Evolutionary conservation across 176 grass and related monocot genomes (phyloP), one percentile per base, ranked within the genome.

Genomic region (Ensete glaucum): DNA sequence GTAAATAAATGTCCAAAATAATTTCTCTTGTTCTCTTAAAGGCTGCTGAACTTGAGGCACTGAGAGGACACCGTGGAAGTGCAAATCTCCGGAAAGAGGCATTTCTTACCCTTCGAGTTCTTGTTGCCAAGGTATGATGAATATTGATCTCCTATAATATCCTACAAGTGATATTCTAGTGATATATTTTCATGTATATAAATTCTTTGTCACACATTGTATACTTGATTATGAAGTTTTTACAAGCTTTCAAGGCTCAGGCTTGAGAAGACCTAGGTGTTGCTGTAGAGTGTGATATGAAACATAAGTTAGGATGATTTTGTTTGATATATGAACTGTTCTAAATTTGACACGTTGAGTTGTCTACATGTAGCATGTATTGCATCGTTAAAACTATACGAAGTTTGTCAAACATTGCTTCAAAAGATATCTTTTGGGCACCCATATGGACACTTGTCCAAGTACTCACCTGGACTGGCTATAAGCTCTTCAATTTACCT

Each of bases 41-140:
- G 93, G 83, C 82, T 57, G 92, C 95, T 78, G 95, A 98, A 73
- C 23, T 87, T 79, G 95, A 98, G 86, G 82, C 82, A 80, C 87
- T 82, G 20, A 91, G 95, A 70, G 95, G 88, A 73, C 90, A 93
- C 48, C 68, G 59, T 85, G 95, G 95, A 64, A 98, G 88, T 85
- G 76, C 84, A 67, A 85, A 85, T 87, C 75, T 98, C 50, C 82
- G 90, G 75, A 98, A 84, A 76, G 90, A 98, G 74, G 73, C 95
- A 80, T 85, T 98, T 82, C 78, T 91, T 77, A 57, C 95, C n/a
- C 27, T 91, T n/a, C 88, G 88, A n/a, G 62, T 87, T 82, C 90
- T 98, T 87, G 86, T 91, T 91, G 79, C 78, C 21, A 93, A 93
- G 87, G 90, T 98, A 85, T 87, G 57, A 83, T 62, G 27, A 81